Base-by-base conservation (phyloP, 345 rosid genomes). In the Microcos paniculata region DNA sequence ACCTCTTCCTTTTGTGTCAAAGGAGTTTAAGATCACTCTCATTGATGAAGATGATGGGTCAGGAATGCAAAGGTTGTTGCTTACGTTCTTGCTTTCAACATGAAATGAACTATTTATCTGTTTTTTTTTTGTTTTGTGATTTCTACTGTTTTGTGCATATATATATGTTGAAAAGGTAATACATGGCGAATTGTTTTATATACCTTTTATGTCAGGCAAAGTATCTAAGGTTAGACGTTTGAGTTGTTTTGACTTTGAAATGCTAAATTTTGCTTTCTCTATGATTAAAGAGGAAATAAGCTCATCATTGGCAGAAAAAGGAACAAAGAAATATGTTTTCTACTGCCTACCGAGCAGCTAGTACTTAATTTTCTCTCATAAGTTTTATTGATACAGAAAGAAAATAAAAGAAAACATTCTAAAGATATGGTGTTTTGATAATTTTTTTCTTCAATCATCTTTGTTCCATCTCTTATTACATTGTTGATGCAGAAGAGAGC, bases 21-120 rank as follows among this genome's bases (percentile, higher is more conserved):
- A 90, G 83, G 97, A 92, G 70, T 94, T 94, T 77, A 86, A 72
- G 59, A 90, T 94, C 69, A 85, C 80, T 9, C 94, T 94, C 35
- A 74, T 82, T 51, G 97, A 92, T 61, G 98, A 92, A 42, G 98
- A 92, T 73, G 97, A 92, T 79, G 96, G 95, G 72, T 68, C 96
- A 14, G 97, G 93, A 13, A 84, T 84, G 33, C 90, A 79, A 69
- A 94, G 97, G 98, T 91, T 61, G 52, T 49, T 58, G 4, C 55
- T 59, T 74, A 1, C 16, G 24, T 43, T 62, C 33, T 43, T 8
- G 16, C 31, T 23, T 31, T 69, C 56, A 3, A 28, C 56, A 46
- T 48, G n/a, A n/a, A n/a, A 10, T 49, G 15, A 18, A 5, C 43
- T 13, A 40, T n/a, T n/a, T n/a, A 28, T 69, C 6, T 26, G 4